Evolutionary conservation across 176 grass and related monocot species (phyloP).

Genomic region (Saccharum officinarum): DNA sequence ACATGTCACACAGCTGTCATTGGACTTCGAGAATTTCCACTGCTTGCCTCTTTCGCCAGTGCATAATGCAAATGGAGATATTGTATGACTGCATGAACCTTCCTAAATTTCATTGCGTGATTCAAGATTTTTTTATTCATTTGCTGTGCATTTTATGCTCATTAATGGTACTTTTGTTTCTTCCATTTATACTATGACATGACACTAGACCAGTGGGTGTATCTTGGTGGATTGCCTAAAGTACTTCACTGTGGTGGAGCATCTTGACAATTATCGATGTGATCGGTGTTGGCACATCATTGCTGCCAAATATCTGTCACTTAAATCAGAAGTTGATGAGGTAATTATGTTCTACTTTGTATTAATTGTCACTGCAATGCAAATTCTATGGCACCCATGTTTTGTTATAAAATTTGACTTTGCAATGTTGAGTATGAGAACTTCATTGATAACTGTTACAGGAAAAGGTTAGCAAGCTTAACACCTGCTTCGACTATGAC

Average conservation of each 20-base stretch:
- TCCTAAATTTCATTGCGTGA: slow-evolving; percentile 22
- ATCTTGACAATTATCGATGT: slow-evolving; percentile 83
- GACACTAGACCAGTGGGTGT: slow-evolving; percentile 64
- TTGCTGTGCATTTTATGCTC: background rate
- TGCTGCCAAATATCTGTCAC: slow-evolving; percentile 70
- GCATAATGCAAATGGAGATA: slow-evolving; percentile 69
- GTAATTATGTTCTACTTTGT: slow-evolving; percentile 39
- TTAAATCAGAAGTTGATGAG: slow-evolving; percentile 60
- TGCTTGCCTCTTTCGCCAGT: slow-evolving; percentile 78
- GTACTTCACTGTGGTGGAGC: slow-evolving; percentile 69
- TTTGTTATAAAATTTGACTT: slow-evolving; percentile 28
- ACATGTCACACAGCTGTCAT: slow-evolving; percentile 60
- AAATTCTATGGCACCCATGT: slow-evolving; percentile 1
- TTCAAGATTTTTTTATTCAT: slow-evolving; percentile 10
- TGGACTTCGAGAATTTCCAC: slow-evolving; percentile 86
- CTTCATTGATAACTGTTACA: slow-evolving; percentile 30
- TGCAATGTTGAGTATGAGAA: slow-evolving; percentile 11
- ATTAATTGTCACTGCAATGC: slow-evolving; percentile 8
- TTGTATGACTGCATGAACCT: slow-evolving; percentile 66
- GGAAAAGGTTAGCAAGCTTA: slow-evolving; percentile 73
- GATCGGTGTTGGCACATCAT: slow-evolving; percentile 81
- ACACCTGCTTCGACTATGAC: slow-evolving; percentile 55
- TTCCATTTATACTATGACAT: slow-evolving; percentile 24
- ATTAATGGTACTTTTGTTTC: slow-evolving; percentile 33
- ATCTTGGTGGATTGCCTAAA: slow-evolving; percentile 76